A percentile compares a stretch with the other conserved stretches of the same genome.
Conservation (phyloP, 805 yeast species). For the Pichia thaimueangensis region DNA sequence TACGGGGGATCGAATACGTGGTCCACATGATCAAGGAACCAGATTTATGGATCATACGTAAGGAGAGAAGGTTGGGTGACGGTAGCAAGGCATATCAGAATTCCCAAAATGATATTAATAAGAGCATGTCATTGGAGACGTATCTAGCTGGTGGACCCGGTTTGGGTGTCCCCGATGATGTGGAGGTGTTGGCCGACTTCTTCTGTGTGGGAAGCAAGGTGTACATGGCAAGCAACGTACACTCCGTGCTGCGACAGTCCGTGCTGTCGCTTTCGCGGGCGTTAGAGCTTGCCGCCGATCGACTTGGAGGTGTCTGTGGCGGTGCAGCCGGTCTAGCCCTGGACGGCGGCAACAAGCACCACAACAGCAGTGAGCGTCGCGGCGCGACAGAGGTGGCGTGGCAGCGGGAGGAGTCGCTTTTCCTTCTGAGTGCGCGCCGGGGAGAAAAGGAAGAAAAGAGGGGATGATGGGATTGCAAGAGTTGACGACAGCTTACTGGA, state of each 20-base stretch:
- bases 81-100: neutral
- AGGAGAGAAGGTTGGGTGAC: slow-evolving; percentile 61
- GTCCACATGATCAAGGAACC: slow-evolving; percentile 76
- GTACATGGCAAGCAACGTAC: slow-evolving; percentile 80
- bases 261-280: neutral
- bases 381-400: neutral
- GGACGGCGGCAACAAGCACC: no score
- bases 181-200: slow-evolving; percentile 61
- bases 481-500: neutral
- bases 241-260: slow-evolving; percentile 44
- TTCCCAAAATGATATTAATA: slow-evolving; percentile 45
- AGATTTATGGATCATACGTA: slow-evolving; percentile 85
- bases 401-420: slow-evolving; percentile 1
- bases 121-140: slow-evolving; percentile 78
- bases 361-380: neutral
- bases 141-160: slow-evolving; percentile 86
- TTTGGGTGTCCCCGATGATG: slow-evolving; percentile 46
- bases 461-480: neutral
- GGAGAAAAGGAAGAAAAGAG: neutral
- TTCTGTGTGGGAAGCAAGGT: slow-evolving; percentile 89
- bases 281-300: neutral
- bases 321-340: no score
- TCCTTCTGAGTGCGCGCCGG: neutral
- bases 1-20: slow-evolving; percentile 84
- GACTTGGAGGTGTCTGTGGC: neutral